These are phyloP conservation scores for Fusarium mangiferae DNA, from an alignment of 2,329 filamentous ascomycete species.

Conservation along the genomic window DNA sequence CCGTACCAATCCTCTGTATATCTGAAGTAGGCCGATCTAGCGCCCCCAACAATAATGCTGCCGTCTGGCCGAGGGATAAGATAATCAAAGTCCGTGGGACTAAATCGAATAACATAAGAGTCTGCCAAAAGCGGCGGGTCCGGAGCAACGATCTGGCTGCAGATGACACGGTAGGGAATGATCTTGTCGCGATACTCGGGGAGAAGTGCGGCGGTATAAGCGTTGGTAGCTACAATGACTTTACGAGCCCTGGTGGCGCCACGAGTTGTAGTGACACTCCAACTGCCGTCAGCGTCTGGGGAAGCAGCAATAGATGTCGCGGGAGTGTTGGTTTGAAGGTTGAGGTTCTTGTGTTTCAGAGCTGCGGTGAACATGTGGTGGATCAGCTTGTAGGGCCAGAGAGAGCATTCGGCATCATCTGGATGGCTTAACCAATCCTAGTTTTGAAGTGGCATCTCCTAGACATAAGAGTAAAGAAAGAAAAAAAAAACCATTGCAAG, in stretches of 20 bases:
- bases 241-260: slow-evolving; percentile 55
- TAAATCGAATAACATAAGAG: slow-evolving; percentile 40
- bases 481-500: too few relatives aligned
- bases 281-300: slow-evolving; percentile 5
- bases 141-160: slow-evolving; percentile 44
- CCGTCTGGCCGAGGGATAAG: slow-evolving; percentile 57
- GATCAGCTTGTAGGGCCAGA: slow-evolving; percentile 50
- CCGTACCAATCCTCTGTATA: slow-evolving; percentile 57
- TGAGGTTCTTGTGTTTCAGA: slow-evolving; percentile 30
- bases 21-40: slow-evolving; percentile 47
- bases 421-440: too few relatives aligned
- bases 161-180: slow-evolving; percentile 62
- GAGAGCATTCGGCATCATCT: too few relatives aligned
- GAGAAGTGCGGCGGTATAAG: not conserved
- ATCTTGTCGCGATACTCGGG: slow-evolving; percentile 65
- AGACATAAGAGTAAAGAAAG: too few relatives aligned
- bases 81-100: slow-evolving; percentile 52
- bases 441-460: too few relatives aligned
- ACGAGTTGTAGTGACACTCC: slow-evolving; percentile 9
- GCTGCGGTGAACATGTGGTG: slow-evolving; percentile 39
- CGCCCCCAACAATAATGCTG: slow-evolving; percentile 48
- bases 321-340: slow-evolving; percentile 46
- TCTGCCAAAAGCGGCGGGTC: slow-evolving; percentile 31
- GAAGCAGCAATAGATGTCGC: slow-evolving; percentile 31
- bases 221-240: not conserved